Conservation (phyloP, 352 stramenopile species). For the Thalassiosira gravida region DNA sequence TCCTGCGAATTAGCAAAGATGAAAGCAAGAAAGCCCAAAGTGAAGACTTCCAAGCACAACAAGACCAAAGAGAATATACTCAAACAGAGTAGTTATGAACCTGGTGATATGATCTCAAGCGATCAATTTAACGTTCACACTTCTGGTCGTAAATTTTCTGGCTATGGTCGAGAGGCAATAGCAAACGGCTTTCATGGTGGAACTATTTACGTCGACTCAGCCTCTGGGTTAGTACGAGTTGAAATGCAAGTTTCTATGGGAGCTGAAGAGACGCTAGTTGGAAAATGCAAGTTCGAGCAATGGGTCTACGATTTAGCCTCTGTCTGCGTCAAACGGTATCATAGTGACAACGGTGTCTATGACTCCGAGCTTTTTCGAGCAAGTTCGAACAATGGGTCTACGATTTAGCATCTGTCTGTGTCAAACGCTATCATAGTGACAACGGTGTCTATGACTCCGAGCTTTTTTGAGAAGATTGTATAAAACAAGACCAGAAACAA, state of each 20-base stretch:
- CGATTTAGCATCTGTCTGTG: not conserved
- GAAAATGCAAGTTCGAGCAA: conserved; percentile 7
- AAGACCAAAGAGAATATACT: not conserved
- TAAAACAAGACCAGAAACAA: not conserved
- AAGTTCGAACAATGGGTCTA: not conserved
- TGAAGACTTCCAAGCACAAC: not conserved
- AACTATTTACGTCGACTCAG: not conserved
- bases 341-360: conserved; percentile 22
- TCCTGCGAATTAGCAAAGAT: not conserved
- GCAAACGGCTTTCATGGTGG: conserved; percentile 22
- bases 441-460: conserved; percentile 10
- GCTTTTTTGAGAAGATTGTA: conserved; percentile 1
- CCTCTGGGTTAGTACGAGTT: not conserved
- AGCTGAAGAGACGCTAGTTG: not conserved
- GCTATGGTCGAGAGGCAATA: conserved; percentile 41
- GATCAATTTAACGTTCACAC: conserved; percentile 40
- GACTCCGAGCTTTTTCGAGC: not conserved
- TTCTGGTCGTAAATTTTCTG: conserved; percentile 32
- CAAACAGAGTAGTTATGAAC: not conserved
- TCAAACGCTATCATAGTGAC: conserved; percentile 23
- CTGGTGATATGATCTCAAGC: conserved; percentile 42
- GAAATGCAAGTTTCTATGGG: conserved; percentile 12
- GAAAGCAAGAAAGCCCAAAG: not conserved
- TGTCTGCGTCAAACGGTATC: conserved; percentile 5
- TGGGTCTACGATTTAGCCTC: not conserved